Evolutionary conservation across 176 grass and related monocot species (phyloP).

Genomic region (Oryza coarctata): DNA sequence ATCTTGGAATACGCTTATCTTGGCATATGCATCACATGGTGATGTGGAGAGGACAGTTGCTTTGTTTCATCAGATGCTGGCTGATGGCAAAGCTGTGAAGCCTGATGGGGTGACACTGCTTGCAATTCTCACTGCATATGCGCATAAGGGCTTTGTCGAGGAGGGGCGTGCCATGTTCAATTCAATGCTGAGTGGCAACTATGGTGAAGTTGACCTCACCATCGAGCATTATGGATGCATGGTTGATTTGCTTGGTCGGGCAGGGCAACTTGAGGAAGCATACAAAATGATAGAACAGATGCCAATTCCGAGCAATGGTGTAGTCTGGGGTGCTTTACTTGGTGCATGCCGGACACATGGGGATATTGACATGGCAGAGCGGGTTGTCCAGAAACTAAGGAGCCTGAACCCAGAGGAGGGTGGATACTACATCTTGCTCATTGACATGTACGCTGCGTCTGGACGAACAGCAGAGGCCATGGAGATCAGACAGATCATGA

Average conservation of each 20-base stretch:
- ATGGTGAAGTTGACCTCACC: constrained; percentile 31
- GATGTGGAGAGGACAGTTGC: constrained; percentile 31
- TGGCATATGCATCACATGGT: constrained; percentile 48
- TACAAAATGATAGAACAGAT: constrained; percentile 48
- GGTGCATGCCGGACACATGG: constrained; percentile 55
- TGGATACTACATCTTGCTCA: constrained; percentile 60
- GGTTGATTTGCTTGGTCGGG: constrained; percentile 60
- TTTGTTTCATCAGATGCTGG: constrained; percentile 53
- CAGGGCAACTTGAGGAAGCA: constrained; percentile 52
- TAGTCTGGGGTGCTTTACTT: constrained; percentile 55
- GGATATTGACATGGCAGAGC: constrained; percentile 52
- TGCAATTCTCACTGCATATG: constrained; percentile 38
- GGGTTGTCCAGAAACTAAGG: constrained; percentile 44
- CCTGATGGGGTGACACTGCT: constrained; percentile 55
- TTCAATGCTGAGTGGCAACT: constrained; percentile 35
- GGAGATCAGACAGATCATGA: constrained; percentile 46
- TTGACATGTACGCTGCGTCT: constrained; percentile 42
- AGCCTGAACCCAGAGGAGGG: constrained; percentile 46
- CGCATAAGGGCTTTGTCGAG: constrained; percentile 48
- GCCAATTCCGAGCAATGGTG: constrained; percentile 43
- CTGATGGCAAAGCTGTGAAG: constrained; percentile 24
- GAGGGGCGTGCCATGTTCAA: constrained; percentile 43
- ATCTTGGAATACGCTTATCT: constrained; percentile 61
- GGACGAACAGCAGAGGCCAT: constrained; percentile 44
- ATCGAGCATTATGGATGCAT: constrained; percentile 66